Evolutionary conservation across 2,329 filamentous ascomycete genomes (phyloP).

Genomic region (Triangularia verruculosa): DNA sequence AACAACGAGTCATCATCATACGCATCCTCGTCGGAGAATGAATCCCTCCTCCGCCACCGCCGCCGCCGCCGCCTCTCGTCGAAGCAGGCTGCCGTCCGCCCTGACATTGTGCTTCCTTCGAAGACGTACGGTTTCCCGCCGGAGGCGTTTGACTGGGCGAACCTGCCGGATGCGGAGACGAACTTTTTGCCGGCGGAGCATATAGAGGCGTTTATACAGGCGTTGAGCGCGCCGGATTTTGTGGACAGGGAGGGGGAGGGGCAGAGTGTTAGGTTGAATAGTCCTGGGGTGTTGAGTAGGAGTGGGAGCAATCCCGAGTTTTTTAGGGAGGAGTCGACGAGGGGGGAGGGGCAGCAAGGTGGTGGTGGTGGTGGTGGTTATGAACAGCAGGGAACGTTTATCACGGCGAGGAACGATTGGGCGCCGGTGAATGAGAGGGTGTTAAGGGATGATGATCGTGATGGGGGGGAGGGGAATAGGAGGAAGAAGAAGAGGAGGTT

Average conservation of each 20-base stretch:
- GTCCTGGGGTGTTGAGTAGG: slow-evolving; percentile 32
- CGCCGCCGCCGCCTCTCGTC: slow-evolving; percentile 3
- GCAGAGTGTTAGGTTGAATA: slow-evolving; percentile 41
- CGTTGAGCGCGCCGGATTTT: slow-evolving; percentile 77
- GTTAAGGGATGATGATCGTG: slow-evolving; percentile 26
- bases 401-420: slow-evolving; percentile 63
- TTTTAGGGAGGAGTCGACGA: background rate
- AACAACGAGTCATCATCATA: background rate
- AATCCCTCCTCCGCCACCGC: background rate
- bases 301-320: slow-evolving; percentile 39
- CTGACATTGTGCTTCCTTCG: slow-evolving; percentile 28
- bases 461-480: background rate
- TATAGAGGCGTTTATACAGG: slow-evolving; percentile 73
- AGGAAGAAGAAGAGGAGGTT: slow-evolving; percentile 9
- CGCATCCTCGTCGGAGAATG: background rate
- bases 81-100: background rate
- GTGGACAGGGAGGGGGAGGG: slow-evolving; percentile 55
- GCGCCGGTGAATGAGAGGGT: slow-evolving; percentile 77
- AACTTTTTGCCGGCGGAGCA: slow-evolving; percentile 74
- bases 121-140: slow-evolving; percentile 56
- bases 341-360: slow-evolving; percentile 14
- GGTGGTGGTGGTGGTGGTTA: background rate
- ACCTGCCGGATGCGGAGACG: slow-evolving; percentile 74
- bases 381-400: slow-evolving; percentile 6
- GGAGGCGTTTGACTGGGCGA: slow-evolving; percentile 64